Conservation (phyloP, 768 basidiomycete genomes). For the Candolleomyces eurysporus region DNA sequence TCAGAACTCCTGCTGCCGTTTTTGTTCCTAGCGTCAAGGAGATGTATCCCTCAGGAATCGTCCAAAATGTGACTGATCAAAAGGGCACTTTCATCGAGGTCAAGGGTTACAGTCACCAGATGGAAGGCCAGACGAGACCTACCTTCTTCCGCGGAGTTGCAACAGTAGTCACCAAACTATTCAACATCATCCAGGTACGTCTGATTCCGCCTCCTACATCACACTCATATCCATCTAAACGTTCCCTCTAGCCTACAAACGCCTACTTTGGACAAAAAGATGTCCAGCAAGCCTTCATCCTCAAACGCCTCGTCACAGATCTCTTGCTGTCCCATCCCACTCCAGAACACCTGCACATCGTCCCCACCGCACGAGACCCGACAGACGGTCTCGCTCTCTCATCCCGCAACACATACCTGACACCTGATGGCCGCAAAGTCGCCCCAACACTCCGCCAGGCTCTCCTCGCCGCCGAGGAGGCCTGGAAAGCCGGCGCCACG, state of each 20-base stretch:
- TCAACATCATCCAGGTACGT: conserved; percentile 84
- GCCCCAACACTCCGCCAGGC: conserved; percentile 74
- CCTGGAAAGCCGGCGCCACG: conserved; percentile 49
- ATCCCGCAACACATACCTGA: conserved; percentile 86
- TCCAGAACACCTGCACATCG: conserved; percentile 73
- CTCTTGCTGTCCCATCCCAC: conserved; percentile 78
- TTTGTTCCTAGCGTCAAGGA: conserved; percentile 78
- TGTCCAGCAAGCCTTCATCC: conserved; percentile 90
- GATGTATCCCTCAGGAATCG: conserved; percentile 93
- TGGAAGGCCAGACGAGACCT: conserved; percentile 88
- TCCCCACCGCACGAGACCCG: conserved; percentile 77
- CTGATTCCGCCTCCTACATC: neutral
- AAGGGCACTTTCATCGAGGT: conserved; percentile 91
- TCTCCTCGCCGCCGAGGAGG: conserved; percentile 51
- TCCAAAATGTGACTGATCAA: conserved; percentile 70
- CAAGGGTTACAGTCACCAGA: conserved; percentile 85
- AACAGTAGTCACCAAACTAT: conserved; percentile 92
- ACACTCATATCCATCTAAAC: conserved; percentile 5
- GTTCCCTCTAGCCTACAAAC: conserved; percentile 68
- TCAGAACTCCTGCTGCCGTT: conserved; percentile 58
- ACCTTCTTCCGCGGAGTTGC: conserved; percentile 95
- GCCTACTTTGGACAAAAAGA: conserved; percentile 98
- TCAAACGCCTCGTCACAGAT: conserved; percentile 77
- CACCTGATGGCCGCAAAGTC: conserved; percentile 54
- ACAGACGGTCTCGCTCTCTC: conserved; percentile 77